Percentiles rank a stretch among this genome's conserved stretches.
Evolutionary conservation across 176 grass and related monocot species (phyloP).

Genomic region (Lolium rigidum): DNA sequence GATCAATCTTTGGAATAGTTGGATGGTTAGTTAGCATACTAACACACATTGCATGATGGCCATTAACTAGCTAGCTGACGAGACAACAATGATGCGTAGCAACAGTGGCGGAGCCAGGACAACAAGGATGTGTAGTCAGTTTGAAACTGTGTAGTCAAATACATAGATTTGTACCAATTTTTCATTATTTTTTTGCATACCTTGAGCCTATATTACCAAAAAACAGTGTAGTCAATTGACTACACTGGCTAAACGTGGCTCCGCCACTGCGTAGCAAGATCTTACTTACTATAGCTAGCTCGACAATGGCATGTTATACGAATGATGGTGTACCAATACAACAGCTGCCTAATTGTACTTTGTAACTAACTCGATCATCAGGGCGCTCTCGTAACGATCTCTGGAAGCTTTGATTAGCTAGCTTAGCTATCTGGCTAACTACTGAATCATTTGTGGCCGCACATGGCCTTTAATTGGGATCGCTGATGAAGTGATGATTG

Average conservation of each 20-base stretch:
- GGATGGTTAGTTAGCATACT: neutral
- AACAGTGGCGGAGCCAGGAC: no score
- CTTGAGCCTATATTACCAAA: no score
- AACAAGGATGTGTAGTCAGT: no score
- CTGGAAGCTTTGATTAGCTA: neutral
- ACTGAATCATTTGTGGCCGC: slow-evolving; percentile 40
- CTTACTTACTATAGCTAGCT: neutral
- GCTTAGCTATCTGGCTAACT: slow-evolving; percentile 20
- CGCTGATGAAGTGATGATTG: neutral
- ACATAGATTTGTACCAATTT: no score
- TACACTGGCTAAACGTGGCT: no score
- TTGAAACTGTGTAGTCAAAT: no score
- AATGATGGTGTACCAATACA: neutral
- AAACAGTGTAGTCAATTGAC: no score
- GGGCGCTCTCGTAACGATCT: neutral
- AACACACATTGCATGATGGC: neutral
- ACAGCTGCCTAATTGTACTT: slow-evolving; percentile 18
- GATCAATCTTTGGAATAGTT: neutral
- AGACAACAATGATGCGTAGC: neutral
- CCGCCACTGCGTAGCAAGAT: neutral
- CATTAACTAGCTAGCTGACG: neutral
- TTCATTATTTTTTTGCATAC: no score
- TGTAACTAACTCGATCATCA: slow-evolving; percentile 3
- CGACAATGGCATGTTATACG: slow-evolving; percentile 32
- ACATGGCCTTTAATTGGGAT: slow-evolving; percentile 31